Percentiles rank a stretch among this genome's conserved stretches.
phyloP scores from a whole-genome alignment of 139 green algal species.

The Closterium sp. region DNA sequence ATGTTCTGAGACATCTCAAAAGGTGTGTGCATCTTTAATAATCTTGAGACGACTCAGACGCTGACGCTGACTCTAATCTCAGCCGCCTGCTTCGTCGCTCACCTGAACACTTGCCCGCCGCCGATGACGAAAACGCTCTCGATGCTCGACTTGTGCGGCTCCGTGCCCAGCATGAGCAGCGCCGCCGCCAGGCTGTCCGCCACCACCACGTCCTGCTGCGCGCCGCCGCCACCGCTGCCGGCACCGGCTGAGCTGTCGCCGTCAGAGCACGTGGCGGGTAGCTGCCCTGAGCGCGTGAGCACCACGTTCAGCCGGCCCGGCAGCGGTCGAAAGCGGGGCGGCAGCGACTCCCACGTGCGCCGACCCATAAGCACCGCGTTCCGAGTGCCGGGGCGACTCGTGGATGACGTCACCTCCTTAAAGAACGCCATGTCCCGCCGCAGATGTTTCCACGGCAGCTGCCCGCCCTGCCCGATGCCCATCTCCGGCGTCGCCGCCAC shows the following conservation, averaged over 20 bases:
- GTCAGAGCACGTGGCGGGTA: background rate
- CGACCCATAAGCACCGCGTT: slow-evolving; percentile 99
- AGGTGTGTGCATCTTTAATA: too few species aligned
- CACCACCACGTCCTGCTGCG: slow-evolving; percentile 59
- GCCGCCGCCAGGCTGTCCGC: slow-evolving; percentile 71
- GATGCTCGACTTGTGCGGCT: slow-evolving; percentile 53
- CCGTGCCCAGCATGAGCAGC: slow-evolving; percentile 63
- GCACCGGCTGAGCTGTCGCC: background rate
- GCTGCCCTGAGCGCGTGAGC: slow-evolving; percentile 58
- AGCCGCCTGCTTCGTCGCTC: background rate
- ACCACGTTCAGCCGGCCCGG: slow-evolving; percentile 92
- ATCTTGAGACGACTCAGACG: background rate
- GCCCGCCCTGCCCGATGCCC: slow-evolving; percentile 80
- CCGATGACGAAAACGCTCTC: slow-evolving; percentile 96
- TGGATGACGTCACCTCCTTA: slow-evolving; percentile 66
- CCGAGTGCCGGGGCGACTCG: background rate
- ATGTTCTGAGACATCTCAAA: too few species aligned
- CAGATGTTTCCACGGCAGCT: slow-evolving; percentile 71
- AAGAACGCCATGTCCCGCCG: slow-evolving; percentile 92
- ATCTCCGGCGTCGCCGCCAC: slow-evolving; percentile 76
- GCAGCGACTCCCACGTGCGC: slow-evolving; percentile 96
- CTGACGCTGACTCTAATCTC: slow-evolving; percentile 38
- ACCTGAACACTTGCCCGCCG: slow-evolving; percentile 76
- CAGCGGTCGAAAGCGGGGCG: slow-evolving; percentile 85
- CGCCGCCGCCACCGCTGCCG: background rate